Conservation (phyloP, 2,329 filamentous ascomycete genomes). For the Metarhizium album region DNA sequence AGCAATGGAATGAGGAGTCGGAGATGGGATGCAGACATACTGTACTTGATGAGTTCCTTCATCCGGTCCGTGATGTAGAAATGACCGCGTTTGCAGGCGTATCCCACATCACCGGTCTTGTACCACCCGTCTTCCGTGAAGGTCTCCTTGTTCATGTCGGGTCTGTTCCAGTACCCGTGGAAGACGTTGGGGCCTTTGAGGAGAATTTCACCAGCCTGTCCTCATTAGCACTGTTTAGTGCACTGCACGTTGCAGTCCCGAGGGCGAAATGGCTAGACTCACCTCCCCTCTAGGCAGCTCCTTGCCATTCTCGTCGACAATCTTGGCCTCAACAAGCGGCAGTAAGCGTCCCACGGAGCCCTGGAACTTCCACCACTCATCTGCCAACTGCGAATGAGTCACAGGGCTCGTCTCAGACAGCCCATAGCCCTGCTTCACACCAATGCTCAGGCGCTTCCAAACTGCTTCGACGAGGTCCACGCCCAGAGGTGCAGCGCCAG, state of each 20-base stretch:
- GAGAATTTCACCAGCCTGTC: constrained; percentile 52
- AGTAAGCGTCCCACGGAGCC: constrained; percentile 70
- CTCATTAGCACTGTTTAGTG: constrained; percentile 7
- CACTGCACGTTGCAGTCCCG: too few species aligned
- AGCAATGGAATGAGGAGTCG: neutral
- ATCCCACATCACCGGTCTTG: constrained; percentile 80
- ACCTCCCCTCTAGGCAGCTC: constrained; percentile 44
- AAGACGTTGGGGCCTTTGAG: constrained; percentile 74
- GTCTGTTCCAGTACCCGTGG: constrained; percentile 66
- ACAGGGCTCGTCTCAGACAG: constrained; percentile 78
- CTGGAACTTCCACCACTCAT: constrained; percentile 65
- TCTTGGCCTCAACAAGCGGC: constrained; percentile 71
- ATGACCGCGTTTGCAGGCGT: constrained; percentile 65
- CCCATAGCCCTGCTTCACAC: constrained; percentile 88
- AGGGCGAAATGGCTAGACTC: neutral
- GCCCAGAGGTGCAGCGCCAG: constrained; percentile 76
- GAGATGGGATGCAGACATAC: constrained; percentile 22
- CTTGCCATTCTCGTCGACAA: constrained; percentile 53
- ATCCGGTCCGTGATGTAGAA: constrained; percentile 85
- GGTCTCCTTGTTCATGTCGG: constrained; percentile 57
- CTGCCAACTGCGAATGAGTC: constrained; percentile 62
- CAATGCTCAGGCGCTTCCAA: constrained; percentile 61
- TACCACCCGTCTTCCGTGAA: constrained; percentile 75
- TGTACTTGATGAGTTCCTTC: constrained; percentile 52
- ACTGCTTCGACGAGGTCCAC: constrained; percentile 67